Base-by-base conservation (phyloP, 768 basidiomycete genomes). In the Cyclocybe aegerita region DNA sequence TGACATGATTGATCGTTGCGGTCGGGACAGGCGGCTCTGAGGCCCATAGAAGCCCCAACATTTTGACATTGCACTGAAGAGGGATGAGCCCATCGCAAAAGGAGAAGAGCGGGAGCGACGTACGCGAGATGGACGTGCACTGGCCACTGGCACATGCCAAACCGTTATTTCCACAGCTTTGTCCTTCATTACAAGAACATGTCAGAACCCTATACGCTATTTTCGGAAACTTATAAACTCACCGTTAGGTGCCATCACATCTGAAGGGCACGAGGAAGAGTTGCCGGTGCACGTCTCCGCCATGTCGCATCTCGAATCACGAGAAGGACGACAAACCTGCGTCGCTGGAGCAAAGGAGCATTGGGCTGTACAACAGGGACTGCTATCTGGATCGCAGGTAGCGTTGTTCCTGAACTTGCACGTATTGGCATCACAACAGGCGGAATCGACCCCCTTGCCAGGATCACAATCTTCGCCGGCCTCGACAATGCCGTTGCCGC, bases 401-500 rank as follows among this genome's bases (percentile, higher is more conserved):
- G 93, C 86, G 30, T 80, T 81, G 17, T 66, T 55, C 42, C 63
- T 79, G 75, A 93, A 90, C 68, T 89, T 89, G 75, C 89, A 92
- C 8, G 85, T 86, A 15, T 70, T 58, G 3, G 80, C 56, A 66
- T 94, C 82, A 72, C 92, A 94, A 70, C 92, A 94, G 2, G 77
- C 68, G 4, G 83, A 83, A 38, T 72, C 70, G 9, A 73, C 62
- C 46, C 81, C 85, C 33, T 64, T 58, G 30, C 88, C 88, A 0
- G 92, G 91, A 67, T 96, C 92, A 64, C 93, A 94, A 35, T 94
- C 88, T 70, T 96, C 93, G 30, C 90, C 92, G 0, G 59, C 65
- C 63, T 90, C 89, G 45, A 90, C 83, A 53, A 92, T 90, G 43
- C 90, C 90, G 66, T 92, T 91, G 23, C 89, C 87, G 60, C 86